Evolutionary conservation across 768 basidiomycete genomes (phyloP).

Genomic region (Macrolepiota albuminosa): DNA sequence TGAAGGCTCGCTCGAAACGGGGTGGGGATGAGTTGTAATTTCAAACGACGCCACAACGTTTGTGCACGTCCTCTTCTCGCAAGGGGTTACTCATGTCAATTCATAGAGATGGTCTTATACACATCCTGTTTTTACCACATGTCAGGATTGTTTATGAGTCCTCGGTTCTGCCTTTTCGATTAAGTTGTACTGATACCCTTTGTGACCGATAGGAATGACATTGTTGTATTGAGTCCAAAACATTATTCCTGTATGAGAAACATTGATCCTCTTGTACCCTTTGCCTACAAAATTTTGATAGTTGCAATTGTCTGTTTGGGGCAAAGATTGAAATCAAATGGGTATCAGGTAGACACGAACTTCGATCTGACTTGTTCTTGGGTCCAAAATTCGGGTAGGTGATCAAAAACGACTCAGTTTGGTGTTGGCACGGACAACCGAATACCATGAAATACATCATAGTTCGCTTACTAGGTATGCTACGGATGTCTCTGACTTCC

Average conservation of each 20-base stretch:
- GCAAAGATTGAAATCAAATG: too few relatives aligned
- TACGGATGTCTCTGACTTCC: too few relatives aligned
- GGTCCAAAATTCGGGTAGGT: too few relatives aligned
- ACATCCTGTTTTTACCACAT: too few relatives aligned
- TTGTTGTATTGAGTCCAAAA: not conserved
- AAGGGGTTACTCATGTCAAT: not conserved
- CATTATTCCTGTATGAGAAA: not conserved
- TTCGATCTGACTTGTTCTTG: too few relatives aligned
- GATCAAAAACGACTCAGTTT: too few relatives aligned
- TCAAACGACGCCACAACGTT: conserved; percentile 8
- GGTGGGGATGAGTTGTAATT: conserved; percentile 22
- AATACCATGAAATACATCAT: too few relatives aligned
- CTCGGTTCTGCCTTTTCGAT: not conserved
- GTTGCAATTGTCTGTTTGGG: too few relatives aligned
- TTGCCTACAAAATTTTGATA: not conserved
- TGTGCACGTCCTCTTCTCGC: not conserved
- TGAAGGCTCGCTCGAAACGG: conserved; percentile 19
- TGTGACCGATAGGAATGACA: not conserved
- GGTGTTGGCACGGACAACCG: too few relatives aligned
- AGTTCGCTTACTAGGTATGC: too few relatives aligned
- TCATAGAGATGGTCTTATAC: not conserved
- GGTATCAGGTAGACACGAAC: too few relatives aligned
- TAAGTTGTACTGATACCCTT: not conserved
- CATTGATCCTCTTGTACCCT: not conserved
- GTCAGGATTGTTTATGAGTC: not conserved